phyloP scores from a whole-genome alignment of 2,329 filamentous ascomycete genomes.

The Colletotrichum trifolii region DNA sequence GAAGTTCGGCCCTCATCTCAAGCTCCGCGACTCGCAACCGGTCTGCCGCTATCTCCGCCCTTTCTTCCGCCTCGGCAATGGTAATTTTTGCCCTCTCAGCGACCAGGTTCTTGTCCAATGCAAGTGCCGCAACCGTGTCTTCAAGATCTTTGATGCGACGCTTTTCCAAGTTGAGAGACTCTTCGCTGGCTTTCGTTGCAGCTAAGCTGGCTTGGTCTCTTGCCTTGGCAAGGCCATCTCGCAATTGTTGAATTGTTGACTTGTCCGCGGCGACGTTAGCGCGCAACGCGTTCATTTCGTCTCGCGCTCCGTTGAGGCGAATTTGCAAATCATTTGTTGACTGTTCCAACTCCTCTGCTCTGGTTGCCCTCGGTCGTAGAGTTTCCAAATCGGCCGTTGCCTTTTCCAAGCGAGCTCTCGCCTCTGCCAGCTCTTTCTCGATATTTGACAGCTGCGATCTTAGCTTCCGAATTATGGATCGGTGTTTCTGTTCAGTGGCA shows the following conservation, averaged over 20 bases:
- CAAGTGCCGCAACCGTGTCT: slow-evolving; percentile 70
- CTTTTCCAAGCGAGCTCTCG: slow-evolving; percentile 69
- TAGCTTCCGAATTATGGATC: slow-evolving; percentile 85
- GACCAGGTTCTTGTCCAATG: slow-evolving; percentile 81
- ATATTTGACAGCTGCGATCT: slow-evolving; percentile 72
- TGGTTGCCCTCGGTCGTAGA: slow-evolving; percentile 59
- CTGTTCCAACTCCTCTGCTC: slow-evolving; percentile 67
- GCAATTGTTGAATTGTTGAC: slow-evolving; percentile 74
- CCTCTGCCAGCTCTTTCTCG: slow-evolving; percentile 72
- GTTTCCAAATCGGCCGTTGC: slow-evolving; percentile 61
- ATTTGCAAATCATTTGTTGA: slow-evolving; percentile 46
- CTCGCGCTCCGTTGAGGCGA: slow-evolving; percentile 43
- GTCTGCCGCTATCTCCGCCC: slow-evolving; percentile 78
- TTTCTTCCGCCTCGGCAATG: slow-evolving; percentile 78
- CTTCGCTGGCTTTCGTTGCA: slow-evolving; percentile 73
- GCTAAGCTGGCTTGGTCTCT: slow-evolving; percentile 74
- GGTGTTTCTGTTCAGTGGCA: slow-evolving; percentile 85
- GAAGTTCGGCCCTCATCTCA: slow-evolving; percentile 82
- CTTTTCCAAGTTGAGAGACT: slow-evolving; percentile 75
- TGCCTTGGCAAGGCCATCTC: slow-evolving; percentile 75
- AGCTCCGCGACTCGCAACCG: slow-evolving; percentile 74
- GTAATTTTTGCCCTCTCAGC: slow-evolving; percentile 73
- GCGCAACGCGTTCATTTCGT: slow-evolving; percentile 66
- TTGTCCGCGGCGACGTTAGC: slow-evolving; percentile 73
- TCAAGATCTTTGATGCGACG: slow-evolving; percentile 63